Base-by-base conservation (phyloP, 306 rosid genomes). In the Acacia melanoxylon region DNA sequence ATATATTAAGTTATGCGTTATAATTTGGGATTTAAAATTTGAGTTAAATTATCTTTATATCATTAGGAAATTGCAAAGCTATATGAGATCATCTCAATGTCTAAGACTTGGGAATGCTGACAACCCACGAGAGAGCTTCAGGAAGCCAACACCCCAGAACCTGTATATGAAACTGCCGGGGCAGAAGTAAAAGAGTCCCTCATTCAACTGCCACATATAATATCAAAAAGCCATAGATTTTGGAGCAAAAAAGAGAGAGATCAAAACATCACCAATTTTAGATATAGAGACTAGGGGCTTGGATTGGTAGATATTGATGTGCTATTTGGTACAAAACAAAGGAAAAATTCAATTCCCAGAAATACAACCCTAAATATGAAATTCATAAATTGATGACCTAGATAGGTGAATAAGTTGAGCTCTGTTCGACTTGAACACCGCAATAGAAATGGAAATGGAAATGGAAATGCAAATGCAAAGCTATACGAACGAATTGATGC, bases 261-360 rank as follows among this genome's bases (percentile, higher is more conserved):
- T 49, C 77, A 48, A 15, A 72, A 29, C 25, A 44, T 29, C 27
- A 52, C 10, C 17, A 72, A 48, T 44, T 27, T 8, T 22, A 72
- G 44, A 16, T 22, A 48, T 13, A 8, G 4, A 9, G 44, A 48
- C 15, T 27, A 25, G 17, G 25, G 62, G 27, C 12, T 46, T 48
- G 62, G n/a, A 72, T 72, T 25, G 62, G 61, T 14, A 46, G 44
- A 72, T 48, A 46, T 46, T 46, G 76, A 45, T 46, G 25, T 16
- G 20, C 20, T 29, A 72, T 10, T 29, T 27, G 74, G 33, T 41
- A 41, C 56, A 59, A 11, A 24, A 45, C 16, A 31, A 8, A 48
- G 44, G 33, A 12, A 16, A 72, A 72, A 72, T 72, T 72, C 77
- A 62, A 72, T 48, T 29, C 1, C 20, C 62, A 72, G 62, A 72